Base-by-base conservation (phyloP, 805 yeast species). In the Limtongia smithiae region DNA sequence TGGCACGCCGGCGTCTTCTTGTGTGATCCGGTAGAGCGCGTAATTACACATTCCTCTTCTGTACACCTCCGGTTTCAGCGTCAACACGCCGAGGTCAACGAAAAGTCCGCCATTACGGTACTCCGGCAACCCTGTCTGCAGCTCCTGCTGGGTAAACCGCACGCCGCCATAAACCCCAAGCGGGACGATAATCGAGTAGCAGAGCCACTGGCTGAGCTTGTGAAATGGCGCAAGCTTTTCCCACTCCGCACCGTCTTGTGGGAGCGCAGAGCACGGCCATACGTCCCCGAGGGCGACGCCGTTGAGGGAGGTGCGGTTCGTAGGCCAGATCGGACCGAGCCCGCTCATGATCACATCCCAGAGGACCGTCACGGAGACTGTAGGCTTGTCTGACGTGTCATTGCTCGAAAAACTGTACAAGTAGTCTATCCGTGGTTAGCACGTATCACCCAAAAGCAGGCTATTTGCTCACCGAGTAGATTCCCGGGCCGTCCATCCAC, bases 61-160 rank as follows among this genome's bases (percentile, higher is more conserved):
- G 11, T 67, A 50, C 9, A 62, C 66, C 2, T 69, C 73, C 1
- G 72, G 70, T 57, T 80, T 80, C 42, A 81, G 63, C 4, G 65
- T 57, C 37, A 81, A 62, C 0, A 80, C 72, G 11, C 75, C 79
- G 40, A 77, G 67, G 62, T 81, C 86, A 34, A 78, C 75, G 60
- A 81, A 71, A 28, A 81, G 64, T 0, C 86, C 86, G 38, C 85
- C 86, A 51, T 81, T 81, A 60, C 86, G 68, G 58, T 78, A 78
- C 61, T 78, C 83, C 6, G 83, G 83, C 28, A 78, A 66, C 1
- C 82, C 83, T 0, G 82, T 78, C 68, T 75, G 76, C 46, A 48
- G 33, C 5, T 45, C 46, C 39, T 43, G 46, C 27, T 38, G 45
- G 4, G 46, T 36, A 30, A 48, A 48, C 20, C 3, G 4, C 11